phyloP scores from a whole-genome alignment of 306 rosid genomes.

The Echinosophora koreensis region DNA sequence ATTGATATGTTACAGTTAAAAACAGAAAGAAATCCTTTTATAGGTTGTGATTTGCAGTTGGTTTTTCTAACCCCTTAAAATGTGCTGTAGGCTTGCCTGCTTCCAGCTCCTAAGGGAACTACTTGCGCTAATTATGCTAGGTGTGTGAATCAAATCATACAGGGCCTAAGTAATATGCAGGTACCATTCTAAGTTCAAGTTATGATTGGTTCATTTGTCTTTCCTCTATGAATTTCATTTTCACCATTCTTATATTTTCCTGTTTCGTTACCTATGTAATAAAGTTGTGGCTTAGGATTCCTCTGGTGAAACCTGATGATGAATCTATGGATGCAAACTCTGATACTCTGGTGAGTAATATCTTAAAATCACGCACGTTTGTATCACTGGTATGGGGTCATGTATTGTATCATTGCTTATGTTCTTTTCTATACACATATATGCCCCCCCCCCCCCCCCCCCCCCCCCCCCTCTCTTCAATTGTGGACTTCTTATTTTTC shows the following conservation, averaged over 20 bases:
- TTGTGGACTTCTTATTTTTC: not conserved
- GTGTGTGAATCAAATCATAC: conserved; percentile 90
- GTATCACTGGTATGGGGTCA: not conserved
- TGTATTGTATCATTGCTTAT: not conserved
- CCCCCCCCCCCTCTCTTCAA: not conserved
- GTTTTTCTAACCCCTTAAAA: conserved; percentile 36
- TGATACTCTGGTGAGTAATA: conserved; percentile 67
- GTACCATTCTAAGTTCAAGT: conserved; percentile 51
- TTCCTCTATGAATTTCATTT: conserved; percentile 13
- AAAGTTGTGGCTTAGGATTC: conserved; percentile 94
- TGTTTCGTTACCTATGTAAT: conserved; percentile 43
- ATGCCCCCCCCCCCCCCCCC: no score
- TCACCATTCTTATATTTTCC: conserved; percentile 28
- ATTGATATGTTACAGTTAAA: not conserved
- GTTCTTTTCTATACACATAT: not conserved
- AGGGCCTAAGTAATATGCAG: conserved; percentile 80
- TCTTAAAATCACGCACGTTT: conserved; percentile 25
- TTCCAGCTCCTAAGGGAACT: conserved; percentile 87
- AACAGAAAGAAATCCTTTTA: not conserved
- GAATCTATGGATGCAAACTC: conserved; percentile 59
- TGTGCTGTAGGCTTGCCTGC: conserved; percentile 91
- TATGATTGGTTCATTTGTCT: not conserved
- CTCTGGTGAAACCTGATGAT: conserved; percentile 70
- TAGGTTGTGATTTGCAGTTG: not conserved
- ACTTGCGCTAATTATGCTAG: conserved; percentile 91